Percentiles rank a stretch among this genome's conserved stretches.
Evolutionary conservation across 23 red algal species (phyloP).

Genomic region (Gracilaria domingensis): DNA sequence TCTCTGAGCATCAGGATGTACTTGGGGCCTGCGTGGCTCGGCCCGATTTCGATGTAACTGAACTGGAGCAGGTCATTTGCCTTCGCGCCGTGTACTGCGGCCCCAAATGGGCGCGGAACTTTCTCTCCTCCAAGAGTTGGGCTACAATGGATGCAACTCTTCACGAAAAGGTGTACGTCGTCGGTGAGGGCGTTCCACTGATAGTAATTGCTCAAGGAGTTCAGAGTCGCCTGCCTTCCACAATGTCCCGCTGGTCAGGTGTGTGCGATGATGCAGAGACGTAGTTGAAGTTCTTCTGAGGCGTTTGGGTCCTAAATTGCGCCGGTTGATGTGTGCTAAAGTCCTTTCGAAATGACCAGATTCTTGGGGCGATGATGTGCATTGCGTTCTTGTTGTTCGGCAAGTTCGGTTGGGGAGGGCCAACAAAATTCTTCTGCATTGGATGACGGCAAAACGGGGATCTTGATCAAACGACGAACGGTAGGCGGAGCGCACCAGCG

Average conservation of each 20-base stretch:
- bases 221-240: background rate
- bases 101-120: background rate
- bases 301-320: constrained; percentile 17
- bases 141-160: constrained; percentile 11
- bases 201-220: background rate
- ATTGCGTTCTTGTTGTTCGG: too few species aligned
- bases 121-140: background rate
- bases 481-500: too few species aligned
- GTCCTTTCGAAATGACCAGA: background rate
- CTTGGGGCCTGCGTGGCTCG: too few species aligned
- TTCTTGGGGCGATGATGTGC: too few species aligned
- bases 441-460: too few species aligned
- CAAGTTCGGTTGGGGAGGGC: background rate
- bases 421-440: background rate
- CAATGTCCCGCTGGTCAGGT: background rate
- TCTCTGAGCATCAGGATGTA: too few species aligned
- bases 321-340: background rate
- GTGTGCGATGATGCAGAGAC: constrained; percentile 38
- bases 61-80: constrained; percentile 34
- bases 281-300: too few species aligned
- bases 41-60: too few species aligned
- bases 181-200: constrained; percentile 3
- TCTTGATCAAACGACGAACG: too few species aligned
- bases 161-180: too few species aligned
- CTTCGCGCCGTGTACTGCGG: background rate